These are phyloP conservation scores for Russula griseocarnosa DNA, from an alignment of 768 basidiomycete species.

Conservation along the genomic window DNA sequence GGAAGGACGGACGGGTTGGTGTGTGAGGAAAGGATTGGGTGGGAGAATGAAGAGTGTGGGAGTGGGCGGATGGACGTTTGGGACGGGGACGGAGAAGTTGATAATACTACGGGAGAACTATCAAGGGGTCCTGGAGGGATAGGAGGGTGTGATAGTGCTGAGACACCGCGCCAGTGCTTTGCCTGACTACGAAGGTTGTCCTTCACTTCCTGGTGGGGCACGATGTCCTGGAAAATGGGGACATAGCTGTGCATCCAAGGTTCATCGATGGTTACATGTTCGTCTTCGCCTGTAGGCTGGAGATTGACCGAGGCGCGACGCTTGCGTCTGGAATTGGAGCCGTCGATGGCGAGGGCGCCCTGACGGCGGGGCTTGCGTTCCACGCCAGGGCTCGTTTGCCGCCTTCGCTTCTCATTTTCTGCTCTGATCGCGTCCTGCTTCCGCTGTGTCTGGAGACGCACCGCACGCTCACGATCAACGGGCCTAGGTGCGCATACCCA, in stretches of 20 bases:
- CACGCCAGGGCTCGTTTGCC: constrained; percentile 40
- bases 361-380: constrained; percentile 40
- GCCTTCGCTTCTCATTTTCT: constrained; percentile 31
- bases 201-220: constrained; percentile 43
- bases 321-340: constrained; percentile 38
- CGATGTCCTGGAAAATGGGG: constrained; percentile 45
- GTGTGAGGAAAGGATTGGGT: constrained; percentile 38
- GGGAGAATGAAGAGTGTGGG: constrained; percentile 34
- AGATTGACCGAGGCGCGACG: constrained; percentile 39
- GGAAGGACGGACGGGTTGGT: constrained; percentile 47
- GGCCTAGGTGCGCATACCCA: constrained; percentile 57
- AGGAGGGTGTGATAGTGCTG: constrained; percentile 45
- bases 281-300: constrained; percentile 39
- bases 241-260: constrained; percentile 46
- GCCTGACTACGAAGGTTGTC: constrained; percentile 55
- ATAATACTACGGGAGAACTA: constrained; percentile 37
- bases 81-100: constrained; percentile 30
- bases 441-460: constrained; percentile 43
- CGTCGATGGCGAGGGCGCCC: constrained; percentile 38
- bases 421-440: constrained; percentile 32
- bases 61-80: constrained; percentile 35
- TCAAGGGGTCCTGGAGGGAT: constrained; percentile 34
- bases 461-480: constrained; percentile 49
- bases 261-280: constrained; percentile 49
- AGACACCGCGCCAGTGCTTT: constrained; percentile 61